Evolutionary conservation across 2,329 filamentous ascomycete genomes (phyloP).

Genomic region (Trichoderma arundinaceum): DNA sequence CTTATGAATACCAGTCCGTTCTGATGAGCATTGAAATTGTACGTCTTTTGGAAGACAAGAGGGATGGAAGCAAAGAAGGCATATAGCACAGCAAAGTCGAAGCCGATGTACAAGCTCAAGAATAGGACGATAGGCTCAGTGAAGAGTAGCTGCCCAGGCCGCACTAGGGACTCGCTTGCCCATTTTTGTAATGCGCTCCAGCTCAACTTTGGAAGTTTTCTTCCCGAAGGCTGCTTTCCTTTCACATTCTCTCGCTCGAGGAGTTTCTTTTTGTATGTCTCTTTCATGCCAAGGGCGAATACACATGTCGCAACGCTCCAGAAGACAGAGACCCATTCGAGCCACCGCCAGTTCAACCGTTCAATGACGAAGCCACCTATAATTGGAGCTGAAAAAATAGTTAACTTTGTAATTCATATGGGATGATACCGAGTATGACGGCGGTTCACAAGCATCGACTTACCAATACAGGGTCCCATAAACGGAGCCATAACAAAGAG

Average conservation of each 20-base stretch:
- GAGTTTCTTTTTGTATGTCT: constrained; percentile 25
- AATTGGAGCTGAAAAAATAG: constrained; percentile 26
- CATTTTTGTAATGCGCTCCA: constrained; percentile 23
- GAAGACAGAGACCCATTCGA: constrained; percentile 36
- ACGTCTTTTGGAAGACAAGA: constrained; percentile 32
- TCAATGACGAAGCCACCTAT: constrained; percentile 32
- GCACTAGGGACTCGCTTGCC: constrained; percentile 18
- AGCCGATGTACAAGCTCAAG: constrained; percentile 67
- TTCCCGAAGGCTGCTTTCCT: not conserved
- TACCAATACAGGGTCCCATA: constrained; percentile 33
- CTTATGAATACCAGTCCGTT: constrained; percentile 34
- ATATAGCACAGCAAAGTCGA: constrained; percentile 57
- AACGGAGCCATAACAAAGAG: constrained; percentile 33
- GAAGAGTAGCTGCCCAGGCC: constrained; percentile 34
- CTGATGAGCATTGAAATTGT: constrained; percentile 31
- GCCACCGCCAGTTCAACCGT: constrained; percentile 36
- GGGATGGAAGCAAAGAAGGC: constrained; percentile 55
- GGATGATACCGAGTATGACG: not conserved
- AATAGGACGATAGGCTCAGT: constrained; percentile 69
- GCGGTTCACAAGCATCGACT: not conserved
- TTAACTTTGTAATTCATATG: no score
- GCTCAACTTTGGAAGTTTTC: constrained; percentile 1
- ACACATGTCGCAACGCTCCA: constrained; percentile 25
- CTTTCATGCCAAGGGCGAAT: constrained; percentile 9
- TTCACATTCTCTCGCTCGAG: not conserved